Evolutionary conservation across 2,329 filamentous ascomycete species (phyloP).

Genomic region (Coniella vitis): DNA sequence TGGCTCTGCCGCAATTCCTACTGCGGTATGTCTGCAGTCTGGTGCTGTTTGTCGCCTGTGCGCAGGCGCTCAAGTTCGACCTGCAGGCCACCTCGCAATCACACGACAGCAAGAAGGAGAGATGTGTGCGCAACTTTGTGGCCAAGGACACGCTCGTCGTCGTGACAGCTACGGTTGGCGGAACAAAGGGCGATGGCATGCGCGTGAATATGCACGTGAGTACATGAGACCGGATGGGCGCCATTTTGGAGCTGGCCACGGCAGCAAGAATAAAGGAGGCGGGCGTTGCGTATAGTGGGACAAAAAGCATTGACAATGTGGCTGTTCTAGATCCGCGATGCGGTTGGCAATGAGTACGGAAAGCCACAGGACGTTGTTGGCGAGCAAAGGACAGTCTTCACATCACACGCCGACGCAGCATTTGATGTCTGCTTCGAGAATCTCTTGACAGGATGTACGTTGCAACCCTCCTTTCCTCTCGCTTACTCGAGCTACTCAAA

Average conservation of each 20-base stretch:
- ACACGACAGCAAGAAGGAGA: constrained; percentile 61
- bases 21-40: constrained; percentile 54
- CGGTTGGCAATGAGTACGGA: constrained; percentile 93
- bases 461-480: neutral
- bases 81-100: constrained; percentile 57
- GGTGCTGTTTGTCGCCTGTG: constrained; percentile 46
- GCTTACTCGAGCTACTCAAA: neutral
- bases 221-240: too few species aligned
- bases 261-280: too few species aligned
- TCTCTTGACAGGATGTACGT: constrained; percentile 62
- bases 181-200: constrained; percentile 87
- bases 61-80: constrained; percentile 85
- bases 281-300: too few species aligned
- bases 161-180: constrained; percentile 82
- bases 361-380: constrained; percentile 84
- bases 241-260: too few species aligned
- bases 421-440: constrained; percentile 99
- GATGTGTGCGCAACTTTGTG: constrained; percentile 97
- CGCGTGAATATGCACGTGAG: constrained; percentile 85
- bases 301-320: too few species aligned
- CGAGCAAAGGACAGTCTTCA: constrained; percentile 90
- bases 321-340: constrained; percentile 95
- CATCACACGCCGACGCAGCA: constrained; percentile 80
- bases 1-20: constrained; percentile 45
- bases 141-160: constrained; percentile 87